Conservation (phyloP, 805 yeast genomes). For the Brettanomyces anomalus region DNA sequence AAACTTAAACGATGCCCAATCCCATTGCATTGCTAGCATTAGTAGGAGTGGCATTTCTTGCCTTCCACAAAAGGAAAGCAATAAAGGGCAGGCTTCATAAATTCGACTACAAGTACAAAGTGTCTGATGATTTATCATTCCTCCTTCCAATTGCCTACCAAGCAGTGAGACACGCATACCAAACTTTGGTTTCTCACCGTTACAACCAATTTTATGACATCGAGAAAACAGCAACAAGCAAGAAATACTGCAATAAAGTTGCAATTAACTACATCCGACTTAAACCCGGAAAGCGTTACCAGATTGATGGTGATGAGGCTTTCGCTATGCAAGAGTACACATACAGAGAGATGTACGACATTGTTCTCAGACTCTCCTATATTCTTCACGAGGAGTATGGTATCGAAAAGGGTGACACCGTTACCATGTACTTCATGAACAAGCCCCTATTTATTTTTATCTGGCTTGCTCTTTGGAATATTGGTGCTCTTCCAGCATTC, state of each 20-base stretch:
- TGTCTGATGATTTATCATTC: slow-evolving; percentile 45
- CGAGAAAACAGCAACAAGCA: slow-evolving; percentile 39
- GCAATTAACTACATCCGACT: slow-evolving; percentile 63
- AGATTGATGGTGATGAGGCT: slow-evolving; percentile 39
- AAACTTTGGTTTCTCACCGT: slow-evolving; percentile 25
- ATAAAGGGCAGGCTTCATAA: not conserved
- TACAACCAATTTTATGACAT: slow-evolving; percentile 66
- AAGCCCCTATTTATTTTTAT: slow-evolving; percentile 72
- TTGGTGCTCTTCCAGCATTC: slow-evolving; percentile 86
- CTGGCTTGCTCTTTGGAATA: slow-evolving; percentile 85
- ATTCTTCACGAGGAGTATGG: slow-evolving; percentile 56
- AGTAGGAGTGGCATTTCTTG: not conserved
- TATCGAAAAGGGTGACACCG: slow-evolving; percentile 54
- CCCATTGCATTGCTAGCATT: not conserved
- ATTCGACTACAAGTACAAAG: slow-evolving; percentile 34
- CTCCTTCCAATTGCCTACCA: slow-evolving; percentile 33
- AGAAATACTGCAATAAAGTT: slow-evolving; percentile 35
- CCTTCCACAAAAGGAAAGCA: not conserved
- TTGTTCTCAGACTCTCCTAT: slow-evolving; percentile 56
- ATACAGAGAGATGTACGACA: slow-evolving; percentile 58
- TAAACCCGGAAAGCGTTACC: slow-evolving; percentile 23
- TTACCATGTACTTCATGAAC: slow-evolving; percentile 72
- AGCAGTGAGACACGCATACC: slow-evolving; percentile 33
- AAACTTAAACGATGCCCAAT: too few species aligned
- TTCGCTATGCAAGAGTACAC: slow-evolving; percentile 58